These are phyloP conservation scores for Malania oleifera DNA, from an alignment of 164 flowering plant genomes.

Conservation along the genomic window DNA sequence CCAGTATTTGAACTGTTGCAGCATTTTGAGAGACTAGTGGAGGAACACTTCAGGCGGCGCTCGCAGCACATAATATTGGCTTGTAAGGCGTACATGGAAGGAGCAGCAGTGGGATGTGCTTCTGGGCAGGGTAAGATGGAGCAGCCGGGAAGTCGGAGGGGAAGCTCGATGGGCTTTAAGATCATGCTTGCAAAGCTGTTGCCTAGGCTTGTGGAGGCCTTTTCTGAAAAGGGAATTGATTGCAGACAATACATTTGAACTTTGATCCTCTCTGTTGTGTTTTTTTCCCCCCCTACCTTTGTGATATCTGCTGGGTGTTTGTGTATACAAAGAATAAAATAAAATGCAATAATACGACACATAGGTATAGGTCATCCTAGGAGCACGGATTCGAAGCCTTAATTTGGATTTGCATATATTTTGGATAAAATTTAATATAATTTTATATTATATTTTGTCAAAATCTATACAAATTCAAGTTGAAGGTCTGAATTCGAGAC, in stretches of 20 bases:
- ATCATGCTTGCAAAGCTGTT: slow-evolving; percentile 77
- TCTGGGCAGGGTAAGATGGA: slow-evolving; percentile 12
- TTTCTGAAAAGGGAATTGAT: slow-evolving; percentile 53
- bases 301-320: too few relatives aligned
- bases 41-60: slow-evolving; percentile 58
- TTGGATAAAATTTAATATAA: too few relatives aligned
- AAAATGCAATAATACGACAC: too few relatives aligned
- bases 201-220: slow-evolving; percentile 68
- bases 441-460: too few relatives aligned
- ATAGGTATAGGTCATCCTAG: too few relatives aligned
- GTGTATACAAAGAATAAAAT: too few relatives aligned
- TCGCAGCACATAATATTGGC: slow-evolving; percentile 46
- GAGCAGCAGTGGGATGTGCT: slow-evolving; percentile 51
- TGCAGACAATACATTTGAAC: slow-evolving; percentile 44
- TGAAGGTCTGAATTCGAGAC: too few relatives aligned
- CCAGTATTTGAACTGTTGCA: slow-evolving; percentile 25
- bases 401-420: too few relatives aligned
- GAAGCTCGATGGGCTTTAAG: slow-evolving; percentile 75
- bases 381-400: too few relatives aligned
- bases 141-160: slow-evolving; percentile 21
- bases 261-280: too few relatives aligned
- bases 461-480: too few relatives aligned
- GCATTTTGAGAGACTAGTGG: slow-evolving; percentile 78
- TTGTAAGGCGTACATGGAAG: slow-evolving; percentile 76
- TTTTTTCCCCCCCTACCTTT: too few relatives aligned